A percentile compares a stretch with the other conserved stretches of the same genome.
These are phyloP conservation scores for Fusarium tricinctum DNA, from an alignment of 2,329 filamentous ascomycete species.

Conservation along the genomic window DNA sequence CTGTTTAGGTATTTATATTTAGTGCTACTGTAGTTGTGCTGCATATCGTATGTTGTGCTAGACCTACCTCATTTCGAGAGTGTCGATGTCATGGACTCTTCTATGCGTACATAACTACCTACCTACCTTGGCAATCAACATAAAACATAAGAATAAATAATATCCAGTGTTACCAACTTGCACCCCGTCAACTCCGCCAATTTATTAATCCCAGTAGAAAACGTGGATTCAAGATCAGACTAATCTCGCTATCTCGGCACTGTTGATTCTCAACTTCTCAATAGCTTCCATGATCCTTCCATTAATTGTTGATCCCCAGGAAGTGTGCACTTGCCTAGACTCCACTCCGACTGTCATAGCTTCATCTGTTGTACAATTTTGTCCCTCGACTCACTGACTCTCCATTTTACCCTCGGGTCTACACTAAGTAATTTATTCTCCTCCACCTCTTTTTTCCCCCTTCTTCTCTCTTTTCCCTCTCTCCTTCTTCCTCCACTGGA, in stretches of 20 bases:
- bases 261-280: conserved; percentile 24
- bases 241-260: conserved; percentile 29
- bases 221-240: neutral
- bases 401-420: conserved; percentile 3
- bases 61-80: neutral
- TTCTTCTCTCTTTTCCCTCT: conserved; percentile 1
- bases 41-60: neutral
- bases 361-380: neutral
- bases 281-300: conserved; percentile 32
- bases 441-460: conserved; percentile 9
- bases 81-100: conserved; percentile 28
- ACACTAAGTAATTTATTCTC: conserved; percentile 7
- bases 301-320: conserved; percentile 25
- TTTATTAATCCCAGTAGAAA: conserved; percentile 16
- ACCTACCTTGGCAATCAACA: neutral
- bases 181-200: neutral
- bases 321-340: conserved; percentile 7
- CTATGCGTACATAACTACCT: neutral
- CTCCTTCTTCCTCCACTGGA: neutral
- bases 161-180: neutral
- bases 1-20: neutral
- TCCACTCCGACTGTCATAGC: conserved; percentile 33
- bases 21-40: no score
- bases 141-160: neutral
- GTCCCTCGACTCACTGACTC: conserved; percentile 1